phyloP scores from a whole-genome alignment of 306 rosid genomes.

The Leucaena leucocephala region DNA sequence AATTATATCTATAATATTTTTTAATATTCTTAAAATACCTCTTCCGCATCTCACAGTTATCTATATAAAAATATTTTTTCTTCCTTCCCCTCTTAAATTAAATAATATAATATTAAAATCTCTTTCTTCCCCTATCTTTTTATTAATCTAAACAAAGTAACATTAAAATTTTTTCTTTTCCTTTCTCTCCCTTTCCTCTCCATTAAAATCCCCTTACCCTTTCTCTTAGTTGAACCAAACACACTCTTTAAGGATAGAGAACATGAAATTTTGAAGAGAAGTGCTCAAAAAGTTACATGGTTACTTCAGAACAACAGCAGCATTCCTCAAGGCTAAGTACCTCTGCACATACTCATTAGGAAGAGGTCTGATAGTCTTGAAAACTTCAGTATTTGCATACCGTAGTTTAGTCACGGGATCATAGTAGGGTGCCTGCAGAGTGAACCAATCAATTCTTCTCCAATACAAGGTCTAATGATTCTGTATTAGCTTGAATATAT shows the following conservation, averaged over 20 bases:
- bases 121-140: too few relatives aligned
- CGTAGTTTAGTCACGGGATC: slow-evolving; percentile 93
- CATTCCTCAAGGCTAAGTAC: slow-evolving; percentile 80
- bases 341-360: slow-evolving; percentile 90
- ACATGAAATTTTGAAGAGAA: background rate
- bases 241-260: slow-evolving; percentile 5
- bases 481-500: slow-evolving; percentile 9
- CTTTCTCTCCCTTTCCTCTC: too few relatives aligned
- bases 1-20: too few relatives aligned
- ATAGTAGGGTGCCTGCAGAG: slow-evolving; percentile 84
- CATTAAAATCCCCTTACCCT: too few relatives aligned
- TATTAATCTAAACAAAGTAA: too few relatives aligned
- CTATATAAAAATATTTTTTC: too few relatives aligned
- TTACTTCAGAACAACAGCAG: slow-evolving; percentile 80
- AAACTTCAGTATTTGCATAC: slow-evolving; percentile 78
- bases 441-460: slow-evolving; percentile 18
- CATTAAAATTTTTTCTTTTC: too few relatives aligned
- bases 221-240: too few relatives aligned
- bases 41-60: too few relatives aligned
- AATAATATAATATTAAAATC: too few relatives aligned
- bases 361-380: slow-evolving; percentile 77
- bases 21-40: too few relatives aligned
- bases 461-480: slow-evolving; percentile 8
- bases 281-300: background rate
- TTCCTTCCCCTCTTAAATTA: too few relatives aligned